phyloP scores from a whole-genome alignment of 2,329 filamentous ascomycete genomes.

The Verticillium isaacii region DNA sequence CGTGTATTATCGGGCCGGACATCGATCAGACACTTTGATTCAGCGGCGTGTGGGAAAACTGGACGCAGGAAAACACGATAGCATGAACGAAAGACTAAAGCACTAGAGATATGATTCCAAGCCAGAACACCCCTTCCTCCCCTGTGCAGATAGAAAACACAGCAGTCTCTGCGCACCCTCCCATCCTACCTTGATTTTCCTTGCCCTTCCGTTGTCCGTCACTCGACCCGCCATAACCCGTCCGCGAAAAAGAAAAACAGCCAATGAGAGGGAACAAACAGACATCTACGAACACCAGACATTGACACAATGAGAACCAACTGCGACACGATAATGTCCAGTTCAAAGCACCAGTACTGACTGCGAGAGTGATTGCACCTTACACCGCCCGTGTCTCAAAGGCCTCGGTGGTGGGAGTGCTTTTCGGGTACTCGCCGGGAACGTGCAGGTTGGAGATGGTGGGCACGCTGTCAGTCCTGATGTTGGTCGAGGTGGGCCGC shows the following conservation, averaged over 20 bases:
- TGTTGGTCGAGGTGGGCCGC: constrained; percentile 19
- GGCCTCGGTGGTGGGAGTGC: constrained; percentile 5
- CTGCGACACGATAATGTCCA: too few relatives aligned
- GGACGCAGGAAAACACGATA: not conserved
- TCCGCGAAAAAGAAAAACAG: not conserved
- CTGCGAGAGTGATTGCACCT: not conserved
- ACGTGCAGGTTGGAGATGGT: constrained; percentile 64
- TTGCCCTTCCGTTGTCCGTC: not conserved
- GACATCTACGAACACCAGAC: not conserved
- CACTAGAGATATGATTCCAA: not conserved
- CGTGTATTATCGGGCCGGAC: too few relatives aligned
- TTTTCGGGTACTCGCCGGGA: constrained; percentile 60
- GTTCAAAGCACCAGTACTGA: not conserved
- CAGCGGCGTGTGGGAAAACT: too few relatives aligned
- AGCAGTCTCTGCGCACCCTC: not conserved
- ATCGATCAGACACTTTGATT: too few relatives aligned
- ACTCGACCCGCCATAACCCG: not conserved
- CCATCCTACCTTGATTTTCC: not conserved
- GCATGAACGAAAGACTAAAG: not conserved
- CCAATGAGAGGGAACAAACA: not conserved
- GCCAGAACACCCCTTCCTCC: not conserved
- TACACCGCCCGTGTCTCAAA: not conserved
- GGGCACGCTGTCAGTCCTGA: constrained; percentile 38
- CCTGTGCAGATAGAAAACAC: not conserved
- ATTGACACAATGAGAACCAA: not conserved